Evolutionary conservation across 1,139 yeast genomes (phyloP).

Genomic region (Candida sanyaensis): DNA sequence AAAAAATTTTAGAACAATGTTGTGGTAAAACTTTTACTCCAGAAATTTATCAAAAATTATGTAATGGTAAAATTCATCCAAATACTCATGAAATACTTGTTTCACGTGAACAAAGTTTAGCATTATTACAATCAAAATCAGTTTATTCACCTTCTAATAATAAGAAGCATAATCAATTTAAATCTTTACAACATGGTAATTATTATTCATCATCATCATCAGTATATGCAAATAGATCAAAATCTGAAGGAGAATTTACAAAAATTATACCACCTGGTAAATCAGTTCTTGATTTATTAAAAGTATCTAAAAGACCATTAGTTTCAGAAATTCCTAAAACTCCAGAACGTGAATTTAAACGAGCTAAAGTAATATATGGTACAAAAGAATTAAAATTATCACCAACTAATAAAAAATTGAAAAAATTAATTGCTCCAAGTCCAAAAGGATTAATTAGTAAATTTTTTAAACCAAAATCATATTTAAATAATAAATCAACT

Average conservation of each 20-base stretch:
- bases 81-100: constrained; percentile 50
- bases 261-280: not conserved
- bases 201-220: not conserved
- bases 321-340: constrained; percentile 1
- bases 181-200: not conserved
- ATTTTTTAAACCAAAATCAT: constrained; percentile 12
- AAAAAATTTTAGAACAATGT: constrained; percentile 51
- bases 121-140: constrained; percentile 26
- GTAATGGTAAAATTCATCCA: constrained; percentile 71
- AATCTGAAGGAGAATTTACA: constrained; percentile 8
- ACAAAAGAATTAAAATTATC: constrained; percentile 9
- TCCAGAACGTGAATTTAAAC: constrained; percentile 7
- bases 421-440: constrained; percentile 8
- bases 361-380: constrained; percentile 4
- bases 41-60: constrained; percentile 54
- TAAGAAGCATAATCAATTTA: not conserved
- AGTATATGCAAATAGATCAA: constrained; percentile 7
- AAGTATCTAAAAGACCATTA: constrained; percentile 3
- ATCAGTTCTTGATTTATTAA: constrained; percentile 14
- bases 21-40: constrained; percentile 61
- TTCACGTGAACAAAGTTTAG: constrained; percentile 45
- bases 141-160: constrained; percentile 13
- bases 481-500: not conserved
- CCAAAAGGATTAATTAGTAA: constrained; percentile 12
- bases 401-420: constrained; percentile 14